Percentiles rank a stretch among this genome's conserved stretches.
These are phyloP conservation scores for Amesomyces nigricolor DNA, from an alignment of 2,329 filamentous ascomycete species.

Conservation along the genomic window DNA sequence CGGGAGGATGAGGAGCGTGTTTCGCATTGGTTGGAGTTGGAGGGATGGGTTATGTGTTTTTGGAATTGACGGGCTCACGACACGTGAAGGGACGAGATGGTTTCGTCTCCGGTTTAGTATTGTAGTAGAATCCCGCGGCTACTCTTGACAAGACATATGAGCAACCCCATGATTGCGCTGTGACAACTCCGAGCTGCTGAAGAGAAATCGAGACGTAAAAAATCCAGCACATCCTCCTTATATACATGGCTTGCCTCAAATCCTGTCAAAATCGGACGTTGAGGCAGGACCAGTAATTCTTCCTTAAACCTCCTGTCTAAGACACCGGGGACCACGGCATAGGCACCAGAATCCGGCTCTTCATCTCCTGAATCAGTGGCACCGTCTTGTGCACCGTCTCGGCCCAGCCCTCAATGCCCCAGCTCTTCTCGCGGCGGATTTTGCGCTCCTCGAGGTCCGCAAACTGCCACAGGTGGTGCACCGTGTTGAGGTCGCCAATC, in stretches of 20 bases:
- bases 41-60: constrained; percentile 21
- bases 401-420: constrained; percentile 91
- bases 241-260: constrained; percentile 9
- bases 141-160: not conserved
- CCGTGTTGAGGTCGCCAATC: constrained; percentile 94
- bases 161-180: constrained; percentile 6
- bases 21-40: constrained; percentile 24
- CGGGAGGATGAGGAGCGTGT: constrained; percentile 9
- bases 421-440: constrained; percentile 84
- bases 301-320: constrained; percentile 32
- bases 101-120: not conserved
- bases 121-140: not conserved
- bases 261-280: not conserved
- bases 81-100: not conserved
- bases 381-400: constrained; percentile 98
- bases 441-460: constrained; percentile 93
- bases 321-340: constrained; percentile 96
- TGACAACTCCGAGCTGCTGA: not conserved
- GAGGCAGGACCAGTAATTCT: not conserved
- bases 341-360: constrained; percentile 85
- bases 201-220: not conserved
- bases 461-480: constrained; percentile 98
- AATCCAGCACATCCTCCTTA: not conserved
- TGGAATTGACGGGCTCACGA: constrained; percentile 3
- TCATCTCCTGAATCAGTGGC: constrained; percentile 93